These are phyloP conservation scores for Trichoderma guizhouense DNA, from an alignment of 2,329 filamentous ascomycete genomes.

Conservation along the genomic window DNA sequence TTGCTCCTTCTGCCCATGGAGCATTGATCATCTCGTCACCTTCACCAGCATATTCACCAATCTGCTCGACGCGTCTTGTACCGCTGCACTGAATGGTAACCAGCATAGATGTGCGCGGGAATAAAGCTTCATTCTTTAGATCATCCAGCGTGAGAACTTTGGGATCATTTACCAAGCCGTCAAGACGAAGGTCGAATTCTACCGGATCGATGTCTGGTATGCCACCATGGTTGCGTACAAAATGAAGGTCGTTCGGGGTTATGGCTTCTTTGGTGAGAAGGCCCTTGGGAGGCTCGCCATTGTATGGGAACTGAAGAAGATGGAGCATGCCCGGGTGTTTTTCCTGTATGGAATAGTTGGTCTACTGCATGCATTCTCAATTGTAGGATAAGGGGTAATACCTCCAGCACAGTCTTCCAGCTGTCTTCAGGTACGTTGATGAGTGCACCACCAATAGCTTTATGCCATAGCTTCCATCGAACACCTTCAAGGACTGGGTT, in stretches of 20 bases:
- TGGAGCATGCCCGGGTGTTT: constrained; percentile 61
- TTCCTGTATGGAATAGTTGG: constrained; percentile 35
- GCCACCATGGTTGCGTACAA: constrained; percentile 69
- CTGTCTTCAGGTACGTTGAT: constrained; percentile 52
- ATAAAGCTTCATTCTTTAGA: constrained; percentile 56
- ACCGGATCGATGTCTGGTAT: constrained; percentile 62
- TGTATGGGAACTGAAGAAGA: constrained; percentile 61
- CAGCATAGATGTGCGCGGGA: constrained; percentile 56
- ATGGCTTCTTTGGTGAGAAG: constrained; percentile 53
- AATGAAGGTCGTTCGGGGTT: constrained; percentile 58
- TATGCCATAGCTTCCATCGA: constrained; percentile 58
- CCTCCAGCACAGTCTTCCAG: constrained; percentile 49
- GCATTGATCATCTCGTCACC: constrained; percentile 59
- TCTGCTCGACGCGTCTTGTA: constrained; percentile 67
- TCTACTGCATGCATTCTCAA: not conserved
- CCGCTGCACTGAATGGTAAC: constrained; percentile 67
- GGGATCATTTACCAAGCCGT: constrained; percentile 59
- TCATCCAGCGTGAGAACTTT: constrained; percentile 56
- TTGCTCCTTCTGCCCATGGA: constrained; percentile 64
- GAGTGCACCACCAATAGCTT: constrained; percentile 42
- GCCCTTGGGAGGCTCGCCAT: constrained; percentile 59
- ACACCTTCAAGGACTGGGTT: constrained; percentile 57
- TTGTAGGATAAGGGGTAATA: not conserved
- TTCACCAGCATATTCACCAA: constrained; percentile 61
- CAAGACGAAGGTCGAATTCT: constrained; percentile 51